These are phyloP conservation scores for Coemansia sp. DNA, from an alignment of 192 early-diverging fungal species.

Conservation along the genomic window DNA sequence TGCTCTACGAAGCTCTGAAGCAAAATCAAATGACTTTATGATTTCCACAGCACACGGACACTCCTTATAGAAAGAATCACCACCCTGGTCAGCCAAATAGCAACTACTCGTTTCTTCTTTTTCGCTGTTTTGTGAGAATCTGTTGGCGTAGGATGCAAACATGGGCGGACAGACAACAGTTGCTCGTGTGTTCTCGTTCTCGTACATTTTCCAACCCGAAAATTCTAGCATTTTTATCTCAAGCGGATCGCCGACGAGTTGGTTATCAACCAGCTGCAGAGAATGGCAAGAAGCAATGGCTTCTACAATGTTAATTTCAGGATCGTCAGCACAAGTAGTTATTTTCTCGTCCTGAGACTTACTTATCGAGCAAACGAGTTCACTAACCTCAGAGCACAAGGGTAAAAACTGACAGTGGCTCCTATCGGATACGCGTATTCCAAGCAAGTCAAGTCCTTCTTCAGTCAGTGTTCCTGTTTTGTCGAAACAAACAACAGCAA, in stretches of 20 bases:
- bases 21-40: constrained; percentile 87
- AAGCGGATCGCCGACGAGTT: constrained; percentile 90
- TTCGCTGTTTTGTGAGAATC: neutral
- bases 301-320: constrained; percentile 33
- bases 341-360: neutral
- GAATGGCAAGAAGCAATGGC: constrained; percentile 80
- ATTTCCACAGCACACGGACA: constrained; percentile 55
- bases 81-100: neutral
- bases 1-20: constrained; percentile 82
- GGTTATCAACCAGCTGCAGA: constrained; percentile 80
- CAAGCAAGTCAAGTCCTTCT: constrained; percentile 89
- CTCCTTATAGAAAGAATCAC: neutral
- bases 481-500: constrained; percentile 94
- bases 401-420: constrained; percentile 35
- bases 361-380: neutral
- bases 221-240: constrained; percentile 98
- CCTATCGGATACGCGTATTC: constrained; percentile 62
- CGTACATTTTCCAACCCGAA: constrained; percentile 87
- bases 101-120: neutral
- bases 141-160: neutral
- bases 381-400: constrained; percentile 13
- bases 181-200: constrained; percentile 55
- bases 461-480: constrained; percentile 98
- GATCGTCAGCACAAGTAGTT: neutral
- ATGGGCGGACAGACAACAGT: constrained; percentile 6